Evolutionary conservation across 768 basidiomycete species (phyloP).

Genomic region (Psilocybe subaeruginosa): DNA sequence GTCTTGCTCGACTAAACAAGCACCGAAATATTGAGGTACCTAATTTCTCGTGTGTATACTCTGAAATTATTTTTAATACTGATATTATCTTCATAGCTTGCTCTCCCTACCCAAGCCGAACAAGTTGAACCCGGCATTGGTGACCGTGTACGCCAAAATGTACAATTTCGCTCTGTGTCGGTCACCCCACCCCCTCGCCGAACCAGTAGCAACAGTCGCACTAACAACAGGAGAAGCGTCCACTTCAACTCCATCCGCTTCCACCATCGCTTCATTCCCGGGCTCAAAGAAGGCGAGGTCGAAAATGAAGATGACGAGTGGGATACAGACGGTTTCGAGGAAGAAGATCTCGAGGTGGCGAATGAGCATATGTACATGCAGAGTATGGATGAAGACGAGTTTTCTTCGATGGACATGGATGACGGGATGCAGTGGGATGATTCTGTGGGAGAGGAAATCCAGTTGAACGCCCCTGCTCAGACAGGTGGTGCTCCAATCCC

Average conservation of each 20-base stretch:
- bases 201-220: constrained; percentile 32
- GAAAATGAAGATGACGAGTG: constrained; percentile 70
- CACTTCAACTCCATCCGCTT: constrained; percentile 71
- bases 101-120: constrained; percentile 75
- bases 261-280: constrained; percentile 78
- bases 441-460: constrained; percentile 51
- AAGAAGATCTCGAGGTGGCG: constrained; percentile 66
- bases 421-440: constrained; percentile 93
- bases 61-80: constrained; percentile 11
- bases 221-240: constrained; percentile 51
- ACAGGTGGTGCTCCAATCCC: constrained; percentile 27
- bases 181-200: constrained; percentile 48
- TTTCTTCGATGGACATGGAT: constrained; percentile 63
- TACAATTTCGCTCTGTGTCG: constrained; percentile 50
- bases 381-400: constrained; percentile 33
- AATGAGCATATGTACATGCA: constrained; percentile 50
- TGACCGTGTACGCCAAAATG: constrained; percentile 56
- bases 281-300: constrained; percentile 82
- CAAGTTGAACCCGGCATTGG: constrained; percentile 51
- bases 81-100: constrained; percentile 49
- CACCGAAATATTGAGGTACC: constrained; percentile 95
- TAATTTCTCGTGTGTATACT: constrained; percentile 15
- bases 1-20: constrained; percentile 94
- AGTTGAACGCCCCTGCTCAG: constrained; percentile 6
- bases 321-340: constrained; percentile 71